phyloP scores from a whole-genome alignment of 306 rosid genomes.

The Trifolium repens region DNA sequence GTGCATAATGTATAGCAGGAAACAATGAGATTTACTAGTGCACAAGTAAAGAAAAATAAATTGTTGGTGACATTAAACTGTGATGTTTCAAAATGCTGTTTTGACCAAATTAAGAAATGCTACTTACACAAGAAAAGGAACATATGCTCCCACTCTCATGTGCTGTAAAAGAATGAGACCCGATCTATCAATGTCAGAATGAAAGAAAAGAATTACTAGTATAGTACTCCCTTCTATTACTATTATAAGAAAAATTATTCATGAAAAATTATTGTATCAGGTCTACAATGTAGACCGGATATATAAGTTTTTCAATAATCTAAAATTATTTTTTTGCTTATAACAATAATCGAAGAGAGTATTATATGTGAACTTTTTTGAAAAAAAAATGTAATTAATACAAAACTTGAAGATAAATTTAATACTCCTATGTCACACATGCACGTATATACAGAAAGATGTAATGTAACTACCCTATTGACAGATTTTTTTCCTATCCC shows the following conservation, averaged over 20 bases:
- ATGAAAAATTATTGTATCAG: no score
- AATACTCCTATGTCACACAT: background rate
- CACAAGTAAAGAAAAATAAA: constrained; percentile 41
- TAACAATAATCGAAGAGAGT: no score
- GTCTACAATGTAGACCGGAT: no score
- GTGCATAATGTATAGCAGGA: constrained; percentile 31
- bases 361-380: background rate
- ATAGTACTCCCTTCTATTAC: no score
- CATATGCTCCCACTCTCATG: constrained; percentile 36
- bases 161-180: constrained; percentile 19
- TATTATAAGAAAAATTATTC: no score
- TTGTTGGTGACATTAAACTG: constrained; percentile 21
- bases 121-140: background rate
- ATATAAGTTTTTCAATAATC: no score
- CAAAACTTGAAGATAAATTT: background rate
- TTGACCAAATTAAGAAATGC: constrained; percentile 32
- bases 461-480: background rate
- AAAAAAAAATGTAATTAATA: background rate
- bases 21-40: constrained; percentile 34
- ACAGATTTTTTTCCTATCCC: background rate
- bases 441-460: background rate
- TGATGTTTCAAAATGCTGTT: constrained; percentile 33
- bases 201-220: no score
- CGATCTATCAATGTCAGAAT: constrained; percentile 23
- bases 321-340: no score